Base-by-base conservation (phyloP, 208 protist genomes). In the Trypanosoma avium region DNA sequence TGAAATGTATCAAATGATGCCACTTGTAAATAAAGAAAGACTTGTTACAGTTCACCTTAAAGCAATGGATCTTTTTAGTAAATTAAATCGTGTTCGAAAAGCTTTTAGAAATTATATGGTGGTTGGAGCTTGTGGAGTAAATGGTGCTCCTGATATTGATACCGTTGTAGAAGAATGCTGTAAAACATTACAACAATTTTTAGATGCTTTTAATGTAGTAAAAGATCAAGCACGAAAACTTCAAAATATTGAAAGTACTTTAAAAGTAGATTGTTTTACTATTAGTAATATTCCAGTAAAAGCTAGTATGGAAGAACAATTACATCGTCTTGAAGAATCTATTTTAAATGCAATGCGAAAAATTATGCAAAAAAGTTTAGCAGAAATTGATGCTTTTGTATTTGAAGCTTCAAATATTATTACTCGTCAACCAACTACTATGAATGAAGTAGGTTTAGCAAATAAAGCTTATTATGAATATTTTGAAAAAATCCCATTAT, bases 191-290 rank as follows among this genome's bases (percentile, higher is more conserved):
- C 59, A 62, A 12, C 58, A 91, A 21, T 98, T 84, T 76, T 79
- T 82, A 36, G 73, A 79, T 33, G 95, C 93, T 36, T 97, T 98
- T 66, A 71, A 76, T 55, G 80, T 93, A 42, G 77, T 98, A 7
- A 93, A 97, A 71, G 79, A 93, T 9, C 93, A 93, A 60, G 60
- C 73, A 10, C 66, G 75, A 42, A 96, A 97, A 71, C 68, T 95
- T 26, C 70, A 88, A 43, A 84, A 81, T 57, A 90, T 99, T 46
- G 94, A 97, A 47, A 85, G 95, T 61, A 65, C 67, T 9, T 87
- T 96, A 60, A 84, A 88, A 62, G 82, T 98, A 10, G 95, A 97
- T 75, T 98, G 96, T 77, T 95, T 98, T 56, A 79, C 81, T 29
- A 84, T 98, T 55, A 93, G 85, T 66, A 97, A 88, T 10, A 75